These are phyloP conservation scores for Spergularia bocconei DNA, from an alignment of 148 eudicot species.

Conservation along the genomic window DNA sequence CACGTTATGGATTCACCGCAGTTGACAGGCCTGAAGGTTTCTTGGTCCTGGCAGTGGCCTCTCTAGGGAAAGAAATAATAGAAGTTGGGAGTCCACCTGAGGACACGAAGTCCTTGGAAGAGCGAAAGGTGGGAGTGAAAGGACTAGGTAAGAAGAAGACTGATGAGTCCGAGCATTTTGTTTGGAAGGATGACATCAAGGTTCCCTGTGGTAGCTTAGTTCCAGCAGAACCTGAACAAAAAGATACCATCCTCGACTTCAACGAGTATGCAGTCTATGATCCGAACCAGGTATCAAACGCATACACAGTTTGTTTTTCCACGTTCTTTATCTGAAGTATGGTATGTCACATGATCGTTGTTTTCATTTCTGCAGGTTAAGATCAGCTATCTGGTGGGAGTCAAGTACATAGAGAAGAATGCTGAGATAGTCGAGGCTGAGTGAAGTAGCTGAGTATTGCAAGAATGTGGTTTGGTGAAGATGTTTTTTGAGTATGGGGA, in stretches of 20 bases:
- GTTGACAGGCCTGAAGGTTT: conserved; percentile 78
- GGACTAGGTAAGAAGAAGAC: conserved; percentile 70
- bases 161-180: conserved; percentile 67
- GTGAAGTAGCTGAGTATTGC: not conserved
- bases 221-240: conserved; percentile 54
- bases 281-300: conserved; percentile 55
- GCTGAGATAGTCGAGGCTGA: conserved; percentile 40
- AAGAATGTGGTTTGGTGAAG: too few species aligned
- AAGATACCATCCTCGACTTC: conserved; percentile 70
- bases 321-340: not conserved
- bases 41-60: conserved; percentile 71
- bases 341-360: not conserved
- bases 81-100: conserved; percentile 55
- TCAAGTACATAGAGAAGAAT: conserved; percentile 64
- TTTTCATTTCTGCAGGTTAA: conserved; percentile 43
- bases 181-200: conserved; percentile 77
- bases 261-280: conserved; percentile 87
- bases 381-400: conserved; percentile 80
- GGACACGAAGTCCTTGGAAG: conserved; percentile 60
- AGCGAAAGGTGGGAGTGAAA: conserved; percentile 54
- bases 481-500: not conserved
- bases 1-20: conserved; percentile 77
- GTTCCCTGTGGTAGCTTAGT: conserved; percentile 75
- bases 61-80: conserved; percentile 56
- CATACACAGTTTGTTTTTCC: too few species aligned